These are phyloP conservation scores for Suillus subluteus DNA, from an alignment of 768 basidiomycete species.

Conservation along the genomic window DNA sequence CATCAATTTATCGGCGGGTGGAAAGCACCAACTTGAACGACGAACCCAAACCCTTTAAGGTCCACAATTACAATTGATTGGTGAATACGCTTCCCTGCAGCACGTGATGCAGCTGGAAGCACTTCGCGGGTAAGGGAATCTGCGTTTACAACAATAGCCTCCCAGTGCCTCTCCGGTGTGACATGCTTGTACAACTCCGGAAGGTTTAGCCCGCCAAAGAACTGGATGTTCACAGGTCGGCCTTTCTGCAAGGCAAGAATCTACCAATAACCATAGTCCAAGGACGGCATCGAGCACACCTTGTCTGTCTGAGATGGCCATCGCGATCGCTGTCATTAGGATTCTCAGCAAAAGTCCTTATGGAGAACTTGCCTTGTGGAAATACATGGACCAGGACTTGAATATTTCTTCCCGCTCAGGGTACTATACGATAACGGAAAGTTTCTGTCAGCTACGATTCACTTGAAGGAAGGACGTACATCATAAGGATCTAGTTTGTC, in stretches of 20 bases:
- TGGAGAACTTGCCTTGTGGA: constrained; percentile 61
- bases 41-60: constrained; percentile 70
- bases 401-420: constrained; percentile 71
- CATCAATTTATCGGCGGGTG: neutral
- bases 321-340: neutral
- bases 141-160: constrained; percentile 63
- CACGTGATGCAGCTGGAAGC: constrained; percentile 64
- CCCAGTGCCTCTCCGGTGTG: constrained; percentile 64
- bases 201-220: constrained; percentile 62
- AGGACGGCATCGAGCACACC: constrained; percentile 39
- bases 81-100: constrained; percentile 52
- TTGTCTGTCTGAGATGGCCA: constrained; percentile 59
- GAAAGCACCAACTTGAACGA: constrained; percentile 4
- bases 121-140: constrained; percentile 69
- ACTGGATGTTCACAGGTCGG: constrained; percentile 71
- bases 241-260: constrained; percentile 51
- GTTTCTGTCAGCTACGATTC: neutral
- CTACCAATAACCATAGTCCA: neutral
- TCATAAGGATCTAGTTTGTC: constrained; percentile 67
- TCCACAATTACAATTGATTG: constrained; percentile 69
- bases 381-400: constrained; percentile 78
- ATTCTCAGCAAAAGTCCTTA: neutral
- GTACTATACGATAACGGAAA: constrained; percentile 46
- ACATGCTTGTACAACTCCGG: constrained; percentile 58
- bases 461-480: constrained; percentile 44